These are phyloP conservation scores for Sphaerobolus stellatus DNA, from an alignment of 1,284 basidiomycete species.

Conservation along the genomic window DNA sequence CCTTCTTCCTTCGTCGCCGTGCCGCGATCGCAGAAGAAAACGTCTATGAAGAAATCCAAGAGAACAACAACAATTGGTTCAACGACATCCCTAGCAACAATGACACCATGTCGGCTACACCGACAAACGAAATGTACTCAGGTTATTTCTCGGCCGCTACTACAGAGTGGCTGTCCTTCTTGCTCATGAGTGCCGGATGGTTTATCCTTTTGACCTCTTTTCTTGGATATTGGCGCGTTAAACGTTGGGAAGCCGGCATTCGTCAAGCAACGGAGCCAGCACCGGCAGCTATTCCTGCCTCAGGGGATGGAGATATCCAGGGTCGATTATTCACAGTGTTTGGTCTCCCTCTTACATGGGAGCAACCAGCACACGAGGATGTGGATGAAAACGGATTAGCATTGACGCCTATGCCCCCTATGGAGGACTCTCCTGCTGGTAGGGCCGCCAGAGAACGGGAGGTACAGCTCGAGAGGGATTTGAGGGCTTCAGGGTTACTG, in stretches of 20 bases:
- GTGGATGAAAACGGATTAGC: conserved; percentile 1
- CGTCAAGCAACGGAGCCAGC: conserved; percentile 36
- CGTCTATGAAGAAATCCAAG: conserved; percentile 8
- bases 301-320: not conserved
- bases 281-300: not conserved
- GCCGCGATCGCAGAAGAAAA: conserved; percentile 27
- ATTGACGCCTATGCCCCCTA: conserved; percentile 27
- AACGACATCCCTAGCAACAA: conserved; percentile 28
- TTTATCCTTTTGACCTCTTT: conserved; percentile 80
- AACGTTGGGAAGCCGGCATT: conserved; percentile 73
- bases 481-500: conserved; percentile 57
- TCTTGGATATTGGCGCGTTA: conserved; percentile 82
- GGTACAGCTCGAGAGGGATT: conserved; percentile 46
- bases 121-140: conserved; percentile 8
- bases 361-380: not conserved
- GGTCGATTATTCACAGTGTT: not conserved
- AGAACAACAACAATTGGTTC: conserved; percentile 7
- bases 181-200: conserved; percentile 92
- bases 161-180: conserved; percentile 84
- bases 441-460: conserved; percentile 36
- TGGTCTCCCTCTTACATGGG: not conserved
- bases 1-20: conserved; percentile 41
- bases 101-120: conserved; percentile 26
- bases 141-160: conserved; percentile 27
- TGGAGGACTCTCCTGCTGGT: conserved; percentile 40